Evolutionary conservation across 2,329 filamentous ascomycete genomes (phyloP), one percentile per base, ranked within the genome.

Genomic region (Sporothrix globosa): DNA sequence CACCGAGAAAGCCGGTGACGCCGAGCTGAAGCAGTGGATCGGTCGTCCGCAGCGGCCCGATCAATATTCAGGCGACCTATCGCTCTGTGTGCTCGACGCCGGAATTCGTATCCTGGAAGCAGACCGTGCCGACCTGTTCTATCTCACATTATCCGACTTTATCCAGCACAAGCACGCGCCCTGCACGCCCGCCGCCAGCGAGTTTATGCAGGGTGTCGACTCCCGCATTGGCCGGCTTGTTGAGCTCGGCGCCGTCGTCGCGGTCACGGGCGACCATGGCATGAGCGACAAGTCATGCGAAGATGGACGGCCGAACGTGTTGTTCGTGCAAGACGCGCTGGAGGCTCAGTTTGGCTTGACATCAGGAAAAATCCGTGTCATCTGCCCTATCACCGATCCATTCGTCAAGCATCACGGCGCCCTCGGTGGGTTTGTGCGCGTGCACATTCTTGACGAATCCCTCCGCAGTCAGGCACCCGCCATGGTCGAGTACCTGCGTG

Each of bases 131-230:
- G 81, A 83, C 63, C 72, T 83, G 34, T 75, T 82, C 50, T 83
- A 83, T 67, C 74, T 83, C 60, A 83, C 81, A 0, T 74, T 83
- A 1, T 83, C 81, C 3, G 81, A 83, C 71, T 83, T 77, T 67
- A 76, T 83, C n/a, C 81, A 83, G 73, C 81, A 83, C 72, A 82
- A 82, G 68, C 73, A 82, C 73, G 78, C 78, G 0, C 81, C 81
- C 4, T 77, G 79, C 2, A 75, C 74, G 11, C 72, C 75, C 19
- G 80, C 79, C 60, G 76, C 81, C n/a, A 76, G 81, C 65, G 76
- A 77, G 0, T 82, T 82, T 71, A 74, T 82, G 75, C 65, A 71
- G 3, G 74, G 72, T 0, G 73, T 83, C 21, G 81, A 82, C 69
- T 44, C 71, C 0, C 74, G 78, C 1, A 56, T 82, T 21, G 75